phyloP scores from a whole-genome alignment of 345 rosid genomes.

The Euphorbia peplus region DNA sequence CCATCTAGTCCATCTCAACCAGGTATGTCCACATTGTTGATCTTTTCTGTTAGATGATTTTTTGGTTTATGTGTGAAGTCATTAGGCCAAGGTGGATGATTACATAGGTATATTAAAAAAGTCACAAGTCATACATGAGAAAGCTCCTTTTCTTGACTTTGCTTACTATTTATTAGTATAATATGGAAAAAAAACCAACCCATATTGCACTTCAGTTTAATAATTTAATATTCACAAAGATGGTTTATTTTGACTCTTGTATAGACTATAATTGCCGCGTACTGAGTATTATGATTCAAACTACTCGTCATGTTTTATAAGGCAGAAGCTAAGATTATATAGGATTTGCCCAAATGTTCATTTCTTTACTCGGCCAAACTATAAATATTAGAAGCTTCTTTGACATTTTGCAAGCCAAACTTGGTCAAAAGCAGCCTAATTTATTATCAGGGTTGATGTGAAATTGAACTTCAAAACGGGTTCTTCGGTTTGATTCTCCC shows the following conservation, averaged over 20 bases:
- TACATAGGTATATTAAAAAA: neutral
- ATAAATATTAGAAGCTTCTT: constrained; percentile 4
- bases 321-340: too few relatives aligned
- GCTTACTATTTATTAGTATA: neutral
- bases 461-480: neutral
- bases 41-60: neutral
- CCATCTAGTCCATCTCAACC: neutral
- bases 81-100: neutral
- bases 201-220: neutral
- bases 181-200: neutral
- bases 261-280: neutral
- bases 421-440: constrained; percentile 9
- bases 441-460: neutral
- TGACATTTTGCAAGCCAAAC: neutral
- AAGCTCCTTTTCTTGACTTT: constrained; percentile 4
- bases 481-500: neutral
- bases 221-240: neutral
- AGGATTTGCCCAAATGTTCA: neutral
- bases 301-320: neutral
- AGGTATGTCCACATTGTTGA: constrained; percentile 4
- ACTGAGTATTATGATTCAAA: neutral
- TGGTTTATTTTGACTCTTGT: constrained; percentile 7
- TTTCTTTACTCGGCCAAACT: neutral
- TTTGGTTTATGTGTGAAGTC: neutral
- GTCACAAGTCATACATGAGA: neutral